Percentiles rank a stretch among this genome's conserved stretches.
Evolutionary conservation across 1,284 basidiomycete species (phyloP).

Genomic region (Fomitopsis schrenkii): DNA sequence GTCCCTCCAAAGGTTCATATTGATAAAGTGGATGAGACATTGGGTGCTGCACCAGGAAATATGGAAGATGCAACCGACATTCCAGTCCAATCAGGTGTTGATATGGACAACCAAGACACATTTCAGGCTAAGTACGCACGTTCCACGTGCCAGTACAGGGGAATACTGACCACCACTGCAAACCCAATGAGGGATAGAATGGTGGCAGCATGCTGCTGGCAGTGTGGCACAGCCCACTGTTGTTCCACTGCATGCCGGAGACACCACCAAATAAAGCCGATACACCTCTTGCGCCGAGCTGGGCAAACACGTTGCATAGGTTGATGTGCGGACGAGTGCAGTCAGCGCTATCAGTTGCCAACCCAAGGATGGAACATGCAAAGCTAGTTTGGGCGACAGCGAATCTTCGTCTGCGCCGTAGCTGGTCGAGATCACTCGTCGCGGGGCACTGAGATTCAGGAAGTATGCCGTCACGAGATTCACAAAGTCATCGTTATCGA

Average conservation of each 20-base stretch:
- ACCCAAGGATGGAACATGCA: slow-evolving; percentile 41
- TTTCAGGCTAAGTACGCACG: too few relatives aligned
- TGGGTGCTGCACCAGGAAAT: too few relatives aligned
- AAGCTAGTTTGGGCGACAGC: slow-evolving; percentile 45
- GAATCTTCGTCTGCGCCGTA: slow-evolving; percentile 54
- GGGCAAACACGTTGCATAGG: slow-evolving; percentile 22
- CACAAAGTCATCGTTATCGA: slow-evolving; percentile 15
- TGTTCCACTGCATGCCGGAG: slow-evolving; percentile 47
- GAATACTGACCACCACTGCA: too few relatives aligned
- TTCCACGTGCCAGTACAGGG: too few relatives aligned
- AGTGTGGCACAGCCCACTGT: slow-evolving; percentile 27
- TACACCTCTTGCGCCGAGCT: slow-evolving; percentile 55
- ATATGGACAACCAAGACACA: too few relatives aligned
- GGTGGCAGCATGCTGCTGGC: too few relatives aligned
- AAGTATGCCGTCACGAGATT: slow-evolving; percentile 21
- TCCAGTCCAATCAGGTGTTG: too few relatives aligned
- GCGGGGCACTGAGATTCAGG: slow-evolving; percentile 23
- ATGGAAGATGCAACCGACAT: too few relatives aligned
- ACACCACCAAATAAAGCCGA: slow-evolving; percentile 61
- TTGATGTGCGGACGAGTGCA: slow-evolving; percentile 1
- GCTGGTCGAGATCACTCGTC: slow-evolving; percentile 28
- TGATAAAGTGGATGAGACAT: too few relatives aligned
- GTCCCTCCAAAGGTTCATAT: too few relatives aligned
- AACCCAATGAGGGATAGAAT: too few relatives aligned
- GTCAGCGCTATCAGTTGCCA: slow-evolving; percentile 26